Evolutionary conservation across 495 filamentous ascomycete species (phyloP).

Genomic region (Hypomontagnella submonticulosa): DNA sequence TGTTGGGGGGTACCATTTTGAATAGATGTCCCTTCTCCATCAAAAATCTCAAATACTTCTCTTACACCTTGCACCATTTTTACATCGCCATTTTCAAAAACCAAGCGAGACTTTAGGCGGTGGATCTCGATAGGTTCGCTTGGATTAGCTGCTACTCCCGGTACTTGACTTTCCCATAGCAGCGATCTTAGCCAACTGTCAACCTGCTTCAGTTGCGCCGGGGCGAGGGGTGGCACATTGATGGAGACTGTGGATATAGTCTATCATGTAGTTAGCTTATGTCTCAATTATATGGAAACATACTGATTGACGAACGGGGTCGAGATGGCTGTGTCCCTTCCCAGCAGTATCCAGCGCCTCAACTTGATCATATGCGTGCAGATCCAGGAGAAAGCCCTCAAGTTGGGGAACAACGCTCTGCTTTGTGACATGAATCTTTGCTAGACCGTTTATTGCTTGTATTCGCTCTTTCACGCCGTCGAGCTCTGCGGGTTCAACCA

Average conservation of each 20-base stretch:
- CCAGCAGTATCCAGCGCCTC: conserved; percentile 70
- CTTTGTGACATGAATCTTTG: conserved; percentile 82
- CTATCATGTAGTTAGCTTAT: conserved; percentile 55
- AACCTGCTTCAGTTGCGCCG: conserved; percentile 65
- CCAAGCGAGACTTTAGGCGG: conserved; percentile 81
- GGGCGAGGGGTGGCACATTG: conserved; percentile 65
- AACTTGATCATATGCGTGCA: conserved; percentile 92
- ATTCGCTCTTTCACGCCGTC: conserved; percentile 72
- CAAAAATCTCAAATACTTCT: conserved; percentile 91
- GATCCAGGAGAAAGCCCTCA: conserved; percentile 85
- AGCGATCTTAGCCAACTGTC: conserved; percentile 87
- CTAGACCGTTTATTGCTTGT: conserved; percentile 86
- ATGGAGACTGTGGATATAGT: conserved; percentile 89
- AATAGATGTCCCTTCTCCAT: conserved; percentile 57
- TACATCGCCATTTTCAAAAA: conserved; percentile 66
- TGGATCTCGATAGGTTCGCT: conserved; percentile 74
- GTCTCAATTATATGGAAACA: conserved; percentile 5
- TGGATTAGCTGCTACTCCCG: conserved; percentile 44
- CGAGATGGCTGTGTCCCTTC: conserved; percentile 82
- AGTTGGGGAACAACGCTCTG: conserved; percentile 82
- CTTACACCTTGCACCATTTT: conserved; percentile 91
- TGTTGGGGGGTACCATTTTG: conserved; percentile 23
- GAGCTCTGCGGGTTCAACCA: conserved; percentile 78
- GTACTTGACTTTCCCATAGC: conserved; percentile 82
- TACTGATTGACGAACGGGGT: conserved; percentile 63